Evolutionary conservation across 2,329 filamentous ascomycete genomes (phyloP), one percentile per base, ranked within the genome.

Genomic region (Ustilaginoidea virens): DNA sequence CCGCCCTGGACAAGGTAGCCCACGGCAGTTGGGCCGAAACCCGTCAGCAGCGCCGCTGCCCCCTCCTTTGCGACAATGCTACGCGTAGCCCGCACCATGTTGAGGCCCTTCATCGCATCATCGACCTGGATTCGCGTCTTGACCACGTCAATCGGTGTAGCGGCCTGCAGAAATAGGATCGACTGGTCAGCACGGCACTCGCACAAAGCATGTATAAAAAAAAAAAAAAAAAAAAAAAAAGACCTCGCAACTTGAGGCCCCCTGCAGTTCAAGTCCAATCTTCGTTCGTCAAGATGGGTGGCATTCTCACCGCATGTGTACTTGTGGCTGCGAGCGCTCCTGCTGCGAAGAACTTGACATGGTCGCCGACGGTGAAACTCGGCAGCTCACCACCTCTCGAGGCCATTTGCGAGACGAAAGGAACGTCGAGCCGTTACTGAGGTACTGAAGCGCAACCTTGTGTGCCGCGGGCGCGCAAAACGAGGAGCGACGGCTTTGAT

Each of bases 121-220:
- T 92, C 82, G 51, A 92, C 79, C 60, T 92, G 82, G 53, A 92
- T 87, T 47, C 81, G 73, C 45, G 83, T 92, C 70, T 92, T 92
- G 60, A 92, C 80, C 52, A 85, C 86, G 49, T 59, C 59, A 36
- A 61, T 67, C 25, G 63, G 63, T 5, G 63, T 67, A 9, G 58
- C 63, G n/a, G 59, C 61, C 61, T 66, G 28, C n/a, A 17, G 23
- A 18, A 7, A 36, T 25, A 35, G 24, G 17, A 4, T 13, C 12
- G 22, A 3, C 9, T n/a, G 8, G 11, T 24, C 22, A 12, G 22
- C 4, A 24, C 12, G 3, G 11, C 22, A 24, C 7, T 24, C 9
- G 2, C 8, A 9, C 11, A 24, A 7, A 12, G 10, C 7, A 12
- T 13, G 3, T 24, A 4, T 10, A 9, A 12, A 13, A 19, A n/a